Evolutionary conservation across 805 yeast species (phyloP).

Genomic region (Starmerella stellata): DNA sequence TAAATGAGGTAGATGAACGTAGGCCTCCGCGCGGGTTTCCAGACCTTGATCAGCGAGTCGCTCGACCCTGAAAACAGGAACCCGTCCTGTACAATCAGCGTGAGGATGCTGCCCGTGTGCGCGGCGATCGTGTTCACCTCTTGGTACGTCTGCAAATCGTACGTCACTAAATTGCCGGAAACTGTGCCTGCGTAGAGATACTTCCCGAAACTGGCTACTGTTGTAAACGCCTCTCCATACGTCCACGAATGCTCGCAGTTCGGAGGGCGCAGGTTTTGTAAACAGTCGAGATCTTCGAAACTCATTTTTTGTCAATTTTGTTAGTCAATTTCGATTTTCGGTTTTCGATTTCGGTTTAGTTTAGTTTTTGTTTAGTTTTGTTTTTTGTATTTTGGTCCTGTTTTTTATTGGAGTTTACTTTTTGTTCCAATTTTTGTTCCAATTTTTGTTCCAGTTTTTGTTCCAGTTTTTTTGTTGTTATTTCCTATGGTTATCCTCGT

Average conservation of each 20-base stretch:
- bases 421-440: too few relatives aligned
- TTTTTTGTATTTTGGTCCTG: too few relatives aligned
- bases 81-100: conserved; percentile 30
- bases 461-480: too few relatives aligned
- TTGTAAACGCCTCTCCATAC: conserved; percentile 50
- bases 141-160: conserved; percentile 48
- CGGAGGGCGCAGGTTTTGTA: conserved; percentile 1
- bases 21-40: conserved; percentile 29
- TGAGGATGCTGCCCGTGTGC: conserved; percentile 59
- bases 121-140: conserved; percentile 36
- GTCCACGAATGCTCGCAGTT: conserved; percentile 56
- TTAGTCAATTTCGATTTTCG: neutral
- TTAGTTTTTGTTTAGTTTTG: too few relatives aligned
- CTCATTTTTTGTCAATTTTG: neutral
- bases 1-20: conserved; percentile 50
- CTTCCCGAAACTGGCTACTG: conserved; percentile 25
- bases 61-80: conserved; percentile 76
- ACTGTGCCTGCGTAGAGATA: conserved; percentile 75
- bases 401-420: too few relatives aligned
- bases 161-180: conserved; percentile 56
- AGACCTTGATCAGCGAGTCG: conserved; percentile 73
- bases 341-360: neutral
- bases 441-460: too few relatives aligned
- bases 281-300: neutral
- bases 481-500: too few relatives aligned